Percentiles rank a stretch among this genome's conserved stretches.
Evolutionary conservation across 257 asterid species (phyloP).

Genomic region (Fraxinus excelsior): DNA sequence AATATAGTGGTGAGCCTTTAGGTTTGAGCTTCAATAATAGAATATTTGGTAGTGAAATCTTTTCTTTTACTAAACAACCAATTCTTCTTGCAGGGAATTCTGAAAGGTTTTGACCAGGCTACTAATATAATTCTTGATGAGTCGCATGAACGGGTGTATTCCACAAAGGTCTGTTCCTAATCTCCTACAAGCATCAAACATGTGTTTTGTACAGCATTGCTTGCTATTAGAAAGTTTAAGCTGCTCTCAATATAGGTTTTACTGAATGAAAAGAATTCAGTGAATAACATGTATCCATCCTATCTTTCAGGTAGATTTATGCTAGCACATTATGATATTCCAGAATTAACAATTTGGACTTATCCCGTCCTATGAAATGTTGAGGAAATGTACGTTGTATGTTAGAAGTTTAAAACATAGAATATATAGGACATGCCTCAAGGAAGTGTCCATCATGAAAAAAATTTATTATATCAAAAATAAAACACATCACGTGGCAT

Average conservation of each 20-base stretch:
- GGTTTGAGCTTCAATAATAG: background rate
- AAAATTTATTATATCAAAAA: background rate
- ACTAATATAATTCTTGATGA: slow-evolving; percentile 95
- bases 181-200: background rate
- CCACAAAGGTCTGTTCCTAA: slow-evolving; percentile 72
- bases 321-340: background rate
- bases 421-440: background rate
- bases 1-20: slow-evolving; percentile 77
- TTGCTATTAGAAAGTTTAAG: background rate
- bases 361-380: background rate
- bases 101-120: slow-evolving; percentile 96
- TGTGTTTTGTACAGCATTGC: background rate
- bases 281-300: background rate
- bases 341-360: background rate
- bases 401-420: background rate
- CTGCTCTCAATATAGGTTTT: background rate
- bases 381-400: background rate
- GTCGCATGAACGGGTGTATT: slow-evolving; percentile 96
- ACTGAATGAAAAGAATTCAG: background rate
- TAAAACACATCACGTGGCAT: background rate
- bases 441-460: background rate
- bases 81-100: slow-evolving; percentile 65
- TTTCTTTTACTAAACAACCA: slow-evolving; percentile 19
- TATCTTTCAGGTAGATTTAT: background rate
- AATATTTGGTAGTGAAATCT: background rate